Conservation (phyloP, 192 early-diverging fungal genomes). For the Linnemannia elongata region DNA sequence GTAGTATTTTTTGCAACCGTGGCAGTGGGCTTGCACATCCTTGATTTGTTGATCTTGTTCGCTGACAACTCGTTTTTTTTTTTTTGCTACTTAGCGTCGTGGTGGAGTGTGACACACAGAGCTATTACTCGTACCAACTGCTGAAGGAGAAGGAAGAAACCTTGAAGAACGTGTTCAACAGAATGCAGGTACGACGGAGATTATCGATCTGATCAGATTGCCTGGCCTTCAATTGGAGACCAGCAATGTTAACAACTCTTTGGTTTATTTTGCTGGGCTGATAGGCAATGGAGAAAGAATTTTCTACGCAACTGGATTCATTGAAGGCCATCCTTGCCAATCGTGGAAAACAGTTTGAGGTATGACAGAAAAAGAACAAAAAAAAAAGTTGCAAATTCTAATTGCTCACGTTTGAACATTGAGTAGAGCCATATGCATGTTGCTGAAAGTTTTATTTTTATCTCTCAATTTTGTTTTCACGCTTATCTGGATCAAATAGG, state of each 20-base stretch:
- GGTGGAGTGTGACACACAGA: constrained; percentile 46
- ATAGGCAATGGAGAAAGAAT: constrained; percentile 44
- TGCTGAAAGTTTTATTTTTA: neutral
- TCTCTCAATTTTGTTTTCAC: neutral
- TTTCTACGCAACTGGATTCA: constrained; percentile 24
- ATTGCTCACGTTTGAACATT: neutral
- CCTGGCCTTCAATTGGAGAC: neutral
- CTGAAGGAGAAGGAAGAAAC: constrained; percentile 52
- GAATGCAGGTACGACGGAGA: constrained; percentile 26
- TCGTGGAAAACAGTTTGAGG: constrained; percentile 32
- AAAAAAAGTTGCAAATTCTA: too few relatives aligned
- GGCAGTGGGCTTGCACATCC: neutral
- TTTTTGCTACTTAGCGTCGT: constrained; percentile 13
- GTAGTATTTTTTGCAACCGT: neutral
- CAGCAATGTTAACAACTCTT: neutral
- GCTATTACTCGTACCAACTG: constrained; percentile 39
- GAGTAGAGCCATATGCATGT: neutral
- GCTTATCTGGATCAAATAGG: constrained; percentile 7
- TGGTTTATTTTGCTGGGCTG: neutral
- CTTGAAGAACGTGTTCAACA: constrained; percentile 16
- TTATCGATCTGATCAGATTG: neutral
- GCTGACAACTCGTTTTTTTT: neutral
- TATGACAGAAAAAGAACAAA: neutral
- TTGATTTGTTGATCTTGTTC: neutral
- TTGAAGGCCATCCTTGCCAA: constrained; percentile 27